Base-by-base conservation (phyloP, 306 rosid genomes). In the Styphnolobium japonicum region DNA sequence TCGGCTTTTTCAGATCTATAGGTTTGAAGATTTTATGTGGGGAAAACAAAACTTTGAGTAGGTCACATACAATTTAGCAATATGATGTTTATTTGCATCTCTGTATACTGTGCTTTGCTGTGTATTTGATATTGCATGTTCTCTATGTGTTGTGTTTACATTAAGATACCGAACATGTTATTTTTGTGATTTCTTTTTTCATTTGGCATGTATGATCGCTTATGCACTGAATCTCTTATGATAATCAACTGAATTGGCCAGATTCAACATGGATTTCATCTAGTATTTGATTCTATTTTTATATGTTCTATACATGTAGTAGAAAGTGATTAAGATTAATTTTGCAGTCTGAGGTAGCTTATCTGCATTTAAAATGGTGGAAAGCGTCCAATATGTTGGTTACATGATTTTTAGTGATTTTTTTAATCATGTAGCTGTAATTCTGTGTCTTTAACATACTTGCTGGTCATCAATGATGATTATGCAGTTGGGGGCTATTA, bases 11-110 rank as follows among this genome's bases (percentile, higher is more conserved):
- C 65, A 83, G 85, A 81, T 87, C 63, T 83, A n/a, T 78, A 82
- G 92, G 94, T 64, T 80, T 86, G 85, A 55, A 51, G 51, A 55
- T 72, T 36, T 25, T 65, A n/a, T 80, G 76, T 81, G 56, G 76
- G 80, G 39, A 77, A 78, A 80, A 40, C 7, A 16, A 57, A 65
- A 31, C 49, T 45, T 76, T 18, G 29, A 64, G 67, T 69, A 21
- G 71, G 76, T 49, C 55, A 57, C 71, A 33, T 66, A 57, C 67
- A 53, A 12, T 62, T 27, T 57, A 11, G 72, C 21, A 45, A 27
- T 40, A 40, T 76, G 39, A 15, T 67, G 61, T 37, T 64, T 57
- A 57, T 42, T 40, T 80, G 39, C 11, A 7, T 52, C 76, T 67
- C 66, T 80, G 66, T 63, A 22, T 60, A 11, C 6, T 22, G 15